Evolutionary conservation across 2,329 filamentous ascomycete genomes (phyloP).

Genomic region (Ambrosiella cleistominuta): DNA sequence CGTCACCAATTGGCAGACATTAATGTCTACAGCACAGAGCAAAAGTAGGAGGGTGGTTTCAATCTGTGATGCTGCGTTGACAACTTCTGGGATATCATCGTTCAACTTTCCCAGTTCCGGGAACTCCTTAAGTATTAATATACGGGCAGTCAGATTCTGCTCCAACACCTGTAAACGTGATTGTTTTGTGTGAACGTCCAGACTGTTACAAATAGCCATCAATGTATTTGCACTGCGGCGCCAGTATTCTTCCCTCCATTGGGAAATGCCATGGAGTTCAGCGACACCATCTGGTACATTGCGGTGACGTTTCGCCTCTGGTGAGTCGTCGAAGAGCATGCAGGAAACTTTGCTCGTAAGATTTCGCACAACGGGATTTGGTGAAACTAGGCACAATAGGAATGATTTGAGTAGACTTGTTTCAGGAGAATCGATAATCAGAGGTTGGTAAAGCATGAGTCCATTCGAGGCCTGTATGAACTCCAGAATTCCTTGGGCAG

Average conservation of each 20-base stretch:
- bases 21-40: constrained; percentile 47
- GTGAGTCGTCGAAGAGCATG: constrained; percentile 27
- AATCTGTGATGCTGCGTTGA: constrained; percentile 33
- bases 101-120: constrained; percentile 25
- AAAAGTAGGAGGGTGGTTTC: constrained; percentile 47
- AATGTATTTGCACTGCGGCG: constrained; percentile 19
- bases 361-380: constrained; percentile 30
- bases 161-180: constrained; percentile 17
- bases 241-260: constrained; percentile 32
- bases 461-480: constrained; percentile 35
- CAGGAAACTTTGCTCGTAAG: constrained; percentile 31
- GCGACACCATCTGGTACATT: constrained; percentile 18
- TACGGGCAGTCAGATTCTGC: constrained; percentile 37
- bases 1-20: constrained; percentile 46
- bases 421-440: constrained; percentile 5
- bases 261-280: constrained; percentile 20
- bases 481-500: constrained; percentile 35
- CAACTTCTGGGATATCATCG: constrained; percentile 37
- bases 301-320: constrained; percentile 21
- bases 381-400: constrained; percentile 35
- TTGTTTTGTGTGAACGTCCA: constrained; percentile 11
- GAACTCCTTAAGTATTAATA: constrained; percentile 28
- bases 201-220: constrained; percentile 7
- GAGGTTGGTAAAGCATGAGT: constrained; percentile 16
- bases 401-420: constrained; percentile 22